Evolutionary conservation across 495 filamentous ascomycete species (phyloP).

Genomic region (Aspergillus coremiiformis): DNA sequence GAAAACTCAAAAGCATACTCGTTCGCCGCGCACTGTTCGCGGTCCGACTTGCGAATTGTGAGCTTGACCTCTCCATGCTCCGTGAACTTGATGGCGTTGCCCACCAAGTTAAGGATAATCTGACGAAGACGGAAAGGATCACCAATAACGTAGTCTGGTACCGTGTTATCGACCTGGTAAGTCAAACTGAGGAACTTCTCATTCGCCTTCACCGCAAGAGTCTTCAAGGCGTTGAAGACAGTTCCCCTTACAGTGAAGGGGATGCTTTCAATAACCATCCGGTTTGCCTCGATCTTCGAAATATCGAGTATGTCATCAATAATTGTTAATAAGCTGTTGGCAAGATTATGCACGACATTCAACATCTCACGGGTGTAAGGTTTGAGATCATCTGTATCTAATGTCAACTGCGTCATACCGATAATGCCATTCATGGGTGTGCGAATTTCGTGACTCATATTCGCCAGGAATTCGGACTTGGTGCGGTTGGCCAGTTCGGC

Average conservation of each 20-base stretch:
- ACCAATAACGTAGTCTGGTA: constrained; percentile 93
- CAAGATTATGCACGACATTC: constrained; percentile 96
- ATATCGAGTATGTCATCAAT: constrained; percentile 99
- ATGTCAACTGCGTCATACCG: constrained; percentile 92
- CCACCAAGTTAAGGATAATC: constrained; percentile 65
- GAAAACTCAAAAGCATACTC: constrained; percentile 96
- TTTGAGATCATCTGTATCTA: constrained; percentile 87
- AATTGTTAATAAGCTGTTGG: constrained; percentile 94
- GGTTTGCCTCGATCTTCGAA: constrained; percentile 97
- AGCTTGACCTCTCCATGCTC: constrained; percentile 96
- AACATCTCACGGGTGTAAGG: constrained; percentile 97
- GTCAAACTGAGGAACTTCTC: constrained; percentile 92
- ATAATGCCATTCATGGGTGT: constrained; percentile 90
- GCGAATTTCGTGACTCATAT: constrained; percentile 99
- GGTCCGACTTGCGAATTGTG: constrained; percentile 68
- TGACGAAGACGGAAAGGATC: constrained; percentile 96
- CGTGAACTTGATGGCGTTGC: constrained; percentile 79
- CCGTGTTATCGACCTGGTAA: constrained; percentile 87
- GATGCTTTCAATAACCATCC: constrained; percentile 99
- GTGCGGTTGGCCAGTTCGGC: constrained; percentile 97
- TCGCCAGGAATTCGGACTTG: constrained; percentile 97
- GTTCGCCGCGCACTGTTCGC: constrained; percentile 57
- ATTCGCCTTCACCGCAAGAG: constrained; percentile 92
- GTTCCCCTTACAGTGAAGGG: constrained; percentile 92
- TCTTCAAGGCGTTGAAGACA: constrained; percentile 97